A percentile compares a stretch with the other conserved stretches of the same genome.
Evolutionary conservation across 495 filamentous ascomycete species (phyloP).

Genomic region (Podospora pseudocomata): DNA sequence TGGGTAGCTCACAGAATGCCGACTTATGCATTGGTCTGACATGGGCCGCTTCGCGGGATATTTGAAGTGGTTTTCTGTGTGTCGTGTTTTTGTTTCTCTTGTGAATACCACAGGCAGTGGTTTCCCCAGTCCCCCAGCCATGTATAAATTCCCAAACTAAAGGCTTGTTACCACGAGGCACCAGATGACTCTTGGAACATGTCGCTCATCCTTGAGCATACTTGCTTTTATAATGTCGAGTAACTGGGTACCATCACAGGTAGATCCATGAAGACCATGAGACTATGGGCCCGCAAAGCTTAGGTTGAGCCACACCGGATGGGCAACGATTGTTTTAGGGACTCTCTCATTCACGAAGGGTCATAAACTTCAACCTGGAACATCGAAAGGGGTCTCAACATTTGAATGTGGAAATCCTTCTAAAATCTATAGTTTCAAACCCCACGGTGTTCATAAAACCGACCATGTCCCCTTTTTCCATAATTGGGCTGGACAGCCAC

Average conservation of each 20-base stretch:
- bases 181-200: background rate
- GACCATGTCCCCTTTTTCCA: background rate
- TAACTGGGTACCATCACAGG: no score
- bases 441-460: background rate
- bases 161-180: background rate
- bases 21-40: constrained; percentile 31
- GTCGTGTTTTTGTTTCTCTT: background rate
- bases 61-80: background rate
- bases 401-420: no score
- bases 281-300: no score
- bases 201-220: no score
- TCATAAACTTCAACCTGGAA: no score
- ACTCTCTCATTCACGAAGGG: no score
- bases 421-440: constrained; percentile 14
- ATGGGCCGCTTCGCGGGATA: background rate
- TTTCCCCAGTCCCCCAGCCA: background rate
- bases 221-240: no score
- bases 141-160: background rate
- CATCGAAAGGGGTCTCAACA: no score
- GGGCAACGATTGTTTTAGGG: no score
- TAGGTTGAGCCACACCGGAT: no score
- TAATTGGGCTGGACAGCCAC: background rate
- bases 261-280: no score
- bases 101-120: background rate
- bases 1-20: constrained; percentile 37